Conservation (phyloP, 495 filamentous ascomycete species). For the Neurospora tetraspora region DNA sequence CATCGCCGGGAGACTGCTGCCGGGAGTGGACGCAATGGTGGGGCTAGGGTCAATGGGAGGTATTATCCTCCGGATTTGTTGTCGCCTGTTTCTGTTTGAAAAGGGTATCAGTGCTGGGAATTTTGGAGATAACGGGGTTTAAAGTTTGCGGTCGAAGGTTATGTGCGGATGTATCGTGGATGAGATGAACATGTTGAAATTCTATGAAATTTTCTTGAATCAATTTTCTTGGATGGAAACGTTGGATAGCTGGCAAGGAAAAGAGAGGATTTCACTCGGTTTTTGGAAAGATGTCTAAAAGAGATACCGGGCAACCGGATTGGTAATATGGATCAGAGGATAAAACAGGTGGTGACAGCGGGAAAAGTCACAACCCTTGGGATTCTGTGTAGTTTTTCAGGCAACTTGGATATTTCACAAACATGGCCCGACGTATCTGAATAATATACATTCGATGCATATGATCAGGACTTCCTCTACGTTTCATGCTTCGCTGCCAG, state of each 20-base stretch:
- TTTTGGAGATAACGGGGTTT: background rate
- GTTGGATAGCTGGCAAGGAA: background rate
- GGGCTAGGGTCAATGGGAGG: background rate
- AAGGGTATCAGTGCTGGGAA: background rate
- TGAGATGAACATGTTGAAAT: background rate
- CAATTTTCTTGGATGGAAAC: background rate
- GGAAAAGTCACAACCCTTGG: background rate
- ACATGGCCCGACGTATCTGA: background rate
- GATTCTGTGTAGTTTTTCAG: background rate
- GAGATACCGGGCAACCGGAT: background rate
- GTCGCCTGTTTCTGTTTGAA: conserved; percentile 7
- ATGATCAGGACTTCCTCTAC: background rate
- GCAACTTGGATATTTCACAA: background rate
- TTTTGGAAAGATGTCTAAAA: background rate
- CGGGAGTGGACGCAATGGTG: background rate
- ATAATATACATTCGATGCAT: background rate
- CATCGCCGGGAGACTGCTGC: background rate
- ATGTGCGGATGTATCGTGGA: background rate
- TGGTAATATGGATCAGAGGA: background rate
- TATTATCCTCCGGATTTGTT: background rate
- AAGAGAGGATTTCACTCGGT: background rate
- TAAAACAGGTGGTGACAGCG: background rate
- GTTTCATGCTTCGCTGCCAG: background rate
- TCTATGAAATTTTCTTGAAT: background rate
- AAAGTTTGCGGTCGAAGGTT: background rate